Conservation (phyloP, 1,139 yeast genomes). For the Pneumocystis canis region DNA sequence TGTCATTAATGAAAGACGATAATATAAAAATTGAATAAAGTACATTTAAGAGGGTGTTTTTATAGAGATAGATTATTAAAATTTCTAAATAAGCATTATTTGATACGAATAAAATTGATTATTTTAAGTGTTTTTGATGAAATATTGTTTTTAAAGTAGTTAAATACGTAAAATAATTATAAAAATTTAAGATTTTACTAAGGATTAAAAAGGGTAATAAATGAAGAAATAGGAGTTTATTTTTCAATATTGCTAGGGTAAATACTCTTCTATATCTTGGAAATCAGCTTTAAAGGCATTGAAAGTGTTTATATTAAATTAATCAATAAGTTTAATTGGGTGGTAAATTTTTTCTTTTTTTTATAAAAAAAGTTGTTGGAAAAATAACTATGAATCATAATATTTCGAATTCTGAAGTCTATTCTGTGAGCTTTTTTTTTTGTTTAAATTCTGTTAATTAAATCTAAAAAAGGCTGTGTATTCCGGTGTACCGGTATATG, state of each 20-base stretch:
- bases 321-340: neutral
- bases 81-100: neutral
- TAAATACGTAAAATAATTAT: neutral
- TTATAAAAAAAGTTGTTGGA: neutral
- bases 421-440: neutral
- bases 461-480: slow-evolving; percentile 33
- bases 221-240: neutral
- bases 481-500: slow-evolving; percentile 55
- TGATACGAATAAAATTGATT: neutral
- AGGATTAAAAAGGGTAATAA: neutral
- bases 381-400: neutral
- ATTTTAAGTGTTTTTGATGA: neutral
- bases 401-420: neutral
- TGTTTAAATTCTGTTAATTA: neutral
- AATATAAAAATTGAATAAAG: neutral
- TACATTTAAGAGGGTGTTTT: neutral
- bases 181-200: neutral
- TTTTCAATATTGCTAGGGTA: neutral
- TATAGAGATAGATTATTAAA: neutral
- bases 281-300: neutral
- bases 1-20: neutral
- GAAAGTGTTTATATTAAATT: neutral
- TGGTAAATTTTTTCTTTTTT: neutral
- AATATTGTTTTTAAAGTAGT: neutral
- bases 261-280: neutral